Conservation (phyloP, 805 yeast genomes). For the Starmerella bombicola region DNA sequence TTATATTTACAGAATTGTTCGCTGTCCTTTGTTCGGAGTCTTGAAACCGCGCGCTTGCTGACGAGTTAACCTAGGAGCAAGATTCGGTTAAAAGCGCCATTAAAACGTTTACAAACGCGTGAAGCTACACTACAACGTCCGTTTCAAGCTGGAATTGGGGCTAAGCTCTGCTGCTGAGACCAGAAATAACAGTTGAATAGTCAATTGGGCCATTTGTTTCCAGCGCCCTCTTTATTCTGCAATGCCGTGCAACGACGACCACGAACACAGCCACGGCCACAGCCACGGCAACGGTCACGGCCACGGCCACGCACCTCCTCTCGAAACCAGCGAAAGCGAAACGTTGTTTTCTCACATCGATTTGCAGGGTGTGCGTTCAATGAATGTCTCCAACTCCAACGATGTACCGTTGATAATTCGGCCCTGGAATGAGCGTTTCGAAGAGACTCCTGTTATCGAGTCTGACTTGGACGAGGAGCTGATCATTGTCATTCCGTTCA, state of each 20-base stretch:
- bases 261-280: slow-evolving; percentile 14
- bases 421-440: slow-evolving; percentile 37
- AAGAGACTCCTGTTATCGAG: slow-evolving; percentile 36
- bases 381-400: slow-evolving; percentile 47
- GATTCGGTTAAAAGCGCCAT: no score
- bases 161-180: no score
- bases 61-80: no score
- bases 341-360: slow-evolving; percentile 47
- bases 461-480: slow-evolving; percentile 77
- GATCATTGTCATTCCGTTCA: slow-evolving; percentile 67
- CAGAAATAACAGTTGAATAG: no score
- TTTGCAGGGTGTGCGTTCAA: slow-evolving; percentile 44
- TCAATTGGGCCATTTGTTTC: no score
- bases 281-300: slow-evolving; percentile 30
- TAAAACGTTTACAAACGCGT: no score
- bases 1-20: no score
- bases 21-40: no score
- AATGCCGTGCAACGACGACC: slow-evolving; percentile 25
- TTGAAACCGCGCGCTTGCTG: no score
- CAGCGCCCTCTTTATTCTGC: no score
- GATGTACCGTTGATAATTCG: slow-evolving; percentile 46
- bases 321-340: slow-evolving; percentile 53
- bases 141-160: no score
- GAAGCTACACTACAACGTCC: no score
- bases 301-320: slow-evolving; percentile 68